These are phyloP conservation scores for Cladosporium sp. DNA, from an alignment of 2,329 filamentous ascomycete genomes.

Conservation along the genomic window DNA sequence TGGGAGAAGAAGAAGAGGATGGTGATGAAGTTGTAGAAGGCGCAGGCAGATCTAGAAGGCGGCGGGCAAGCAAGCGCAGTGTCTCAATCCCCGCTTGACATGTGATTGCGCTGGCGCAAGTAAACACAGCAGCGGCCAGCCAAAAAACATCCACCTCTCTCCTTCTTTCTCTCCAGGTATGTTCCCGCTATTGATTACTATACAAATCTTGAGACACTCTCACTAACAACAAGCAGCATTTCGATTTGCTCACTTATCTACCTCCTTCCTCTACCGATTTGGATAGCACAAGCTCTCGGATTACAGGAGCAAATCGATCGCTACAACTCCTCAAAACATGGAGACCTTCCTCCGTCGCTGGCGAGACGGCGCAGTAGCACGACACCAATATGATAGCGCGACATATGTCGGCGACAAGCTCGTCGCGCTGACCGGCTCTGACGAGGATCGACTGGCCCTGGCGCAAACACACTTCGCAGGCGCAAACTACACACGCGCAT, in stretches of 20 bases:
- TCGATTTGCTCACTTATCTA: no score
- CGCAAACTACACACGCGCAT: slow-evolving; percentile 88
- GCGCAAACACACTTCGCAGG: slow-evolving; percentile 97
- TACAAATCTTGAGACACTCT: background rate
- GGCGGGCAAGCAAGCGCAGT: slow-evolving; percentile 1
- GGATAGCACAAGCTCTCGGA: background rate
- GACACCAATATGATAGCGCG: slow-evolving; percentile 92
- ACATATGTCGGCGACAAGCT: slow-evolving; percentile 98
- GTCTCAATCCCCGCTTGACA: slow-evolving; percentile 2
- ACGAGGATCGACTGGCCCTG: slow-evolving; percentile 93
- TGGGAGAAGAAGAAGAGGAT: no score
- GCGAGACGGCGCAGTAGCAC: slow-evolving; percentile 92
- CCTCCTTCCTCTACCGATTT: background rate
- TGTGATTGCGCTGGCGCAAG: slow-evolving; percentile 11
- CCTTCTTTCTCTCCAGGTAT: slow-evolving; percentile 15
- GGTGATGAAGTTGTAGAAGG: background rate
- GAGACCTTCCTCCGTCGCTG: slow-evolving; percentile 89
- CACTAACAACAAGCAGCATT: background rate
- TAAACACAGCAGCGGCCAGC: slow-evolving; percentile 7
- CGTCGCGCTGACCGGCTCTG: slow-evolving; percentile 90
- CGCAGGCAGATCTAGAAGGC: background rate
- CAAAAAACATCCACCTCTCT: no score
- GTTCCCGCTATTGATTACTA: slow-evolving; percentile 11
- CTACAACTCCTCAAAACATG: slow-evolving; percentile 50
- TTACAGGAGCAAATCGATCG: background rate